Evolutionary conservation across 345 rosid genomes (phyloP), one percentile per base, ranked within the genome.

Genomic region (Gossypium mustelinum): DNA sequence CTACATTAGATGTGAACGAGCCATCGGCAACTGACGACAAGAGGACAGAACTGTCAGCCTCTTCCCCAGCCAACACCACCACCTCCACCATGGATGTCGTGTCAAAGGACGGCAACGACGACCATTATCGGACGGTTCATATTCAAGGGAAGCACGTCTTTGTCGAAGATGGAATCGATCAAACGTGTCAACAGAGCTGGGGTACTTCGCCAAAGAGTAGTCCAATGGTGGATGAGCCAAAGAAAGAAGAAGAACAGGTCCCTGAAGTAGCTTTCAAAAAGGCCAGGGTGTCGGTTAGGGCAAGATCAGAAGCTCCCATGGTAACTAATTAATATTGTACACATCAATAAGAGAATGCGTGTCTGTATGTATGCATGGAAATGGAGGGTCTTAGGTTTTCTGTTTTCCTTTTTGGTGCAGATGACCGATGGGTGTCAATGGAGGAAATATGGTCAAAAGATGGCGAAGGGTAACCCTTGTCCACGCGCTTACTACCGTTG

Each of bases 401-500:
- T 13, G n/a, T 20, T 41, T 13, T 39, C 72, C 9, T 61, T 16
- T 64, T 22, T 64, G 34, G 61, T 7, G 70, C 77, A 90, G 97
- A 81, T 87, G 16, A 84, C 79, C 24, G 97, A 92, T 57, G 97
- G 97, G 11, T 92, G 97, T 55, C 97, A 92, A 77, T 92, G 97
- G 97, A 84, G 97, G 73, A 92, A 92, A 70, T 92, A 92, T 27
- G 97, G 97, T 18, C 97, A 92, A 25, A 92, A 92, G 75, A 81
- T 87, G 85, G 97, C 94, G 2, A 92, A 92, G 80, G 93, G 94
- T 3, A 92, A 92, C 68, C 97, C 94, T 13, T 89, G 94, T 72
- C 97, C 97, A 47, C 88, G 97, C 9, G 94, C 97, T 74, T 92
- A 92, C 68, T 92, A 92, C 68, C 87, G 97, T 43, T 92, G 97